Evolutionary conservation across 106 monocot genomes (phyloP).

Genomic region (Phalaenopsis equestris): DNA sequence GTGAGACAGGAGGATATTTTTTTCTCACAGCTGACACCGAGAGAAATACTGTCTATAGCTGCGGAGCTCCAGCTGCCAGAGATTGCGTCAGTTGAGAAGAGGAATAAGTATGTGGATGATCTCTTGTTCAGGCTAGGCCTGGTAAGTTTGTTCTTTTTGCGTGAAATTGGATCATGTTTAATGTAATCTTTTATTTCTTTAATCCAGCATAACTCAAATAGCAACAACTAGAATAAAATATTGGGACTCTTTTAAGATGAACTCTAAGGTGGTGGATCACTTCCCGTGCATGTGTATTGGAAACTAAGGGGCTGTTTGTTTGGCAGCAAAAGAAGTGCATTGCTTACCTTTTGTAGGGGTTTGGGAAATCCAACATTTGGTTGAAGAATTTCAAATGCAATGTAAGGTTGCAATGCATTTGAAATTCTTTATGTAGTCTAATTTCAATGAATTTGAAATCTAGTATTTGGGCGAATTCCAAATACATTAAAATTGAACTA

Average conservation of each 20-base stretch:
- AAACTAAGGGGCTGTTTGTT: too few species aligned
- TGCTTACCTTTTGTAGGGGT: too few species aligned
- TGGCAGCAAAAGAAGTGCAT: too few species aligned
- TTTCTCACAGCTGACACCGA: slow-evolving; percentile 89
- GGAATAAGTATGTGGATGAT: slow-evolving; percentile 53
- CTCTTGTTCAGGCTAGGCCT: slow-evolving; percentile 78
- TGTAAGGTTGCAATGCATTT: too few species aligned
- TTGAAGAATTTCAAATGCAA: too few species aligned
- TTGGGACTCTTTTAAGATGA: neutral
- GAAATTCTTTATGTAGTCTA: too few species aligned
- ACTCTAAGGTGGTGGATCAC: neutral
- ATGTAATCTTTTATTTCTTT: neutral
- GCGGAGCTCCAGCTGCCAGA: slow-evolving; percentile 78
- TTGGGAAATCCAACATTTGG: too few species aligned
- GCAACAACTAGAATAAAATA: neutral
- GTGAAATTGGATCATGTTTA: neutral
- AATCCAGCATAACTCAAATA: neutral
- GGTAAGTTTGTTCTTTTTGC: slow-evolving; percentile 34
- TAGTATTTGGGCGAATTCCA: too few species aligned
- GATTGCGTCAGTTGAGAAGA: slow-evolving; percentile 41
- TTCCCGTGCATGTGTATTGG: neutral
- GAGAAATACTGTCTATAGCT: slow-evolving; percentile 83
- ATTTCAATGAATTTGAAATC: too few species aligned
- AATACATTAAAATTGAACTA: too few species aligned
- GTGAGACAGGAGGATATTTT: slow-evolving; percentile 94